Base-by-base conservation (phyloP, 2,329 filamentous ascomycete species). In the Cercospora canescens region DNA sequence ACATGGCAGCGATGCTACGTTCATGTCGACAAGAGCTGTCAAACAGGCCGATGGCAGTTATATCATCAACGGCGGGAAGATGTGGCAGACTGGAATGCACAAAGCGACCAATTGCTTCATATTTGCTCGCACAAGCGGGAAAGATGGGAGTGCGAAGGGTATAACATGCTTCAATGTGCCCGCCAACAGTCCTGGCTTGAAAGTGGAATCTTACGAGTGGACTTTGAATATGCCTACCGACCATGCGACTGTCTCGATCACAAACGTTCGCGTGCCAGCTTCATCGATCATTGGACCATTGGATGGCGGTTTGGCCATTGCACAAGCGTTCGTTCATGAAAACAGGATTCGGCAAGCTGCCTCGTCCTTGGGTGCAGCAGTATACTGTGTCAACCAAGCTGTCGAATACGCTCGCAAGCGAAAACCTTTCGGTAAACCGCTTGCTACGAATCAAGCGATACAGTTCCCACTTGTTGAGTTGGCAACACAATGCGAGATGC, bases 161-260 rank as follows among this genome's bases (percentile, higher is more conserved):
- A 88, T 89, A 48, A 87, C 85, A 1, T 87, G 86, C 60, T 89
- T 89, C 70, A 80, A 89, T 30, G 83, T 88, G 1, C 86, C 87
- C 1, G 76, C 79, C 34, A 77, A 83, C 1, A 83, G 85, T 0
- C 79, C 81, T 1, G 87, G 87, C 0, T 70, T 89, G 16, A 79
- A 81, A 24, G 81, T 88, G 7, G 81, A 84, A 54, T 86, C 84
- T 39, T 89, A 87, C 69, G 84, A 89, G 75, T 89, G 86, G 85
- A 89, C 87, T 1, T 82, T 89, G 60, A 89, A 89, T 71, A 89
- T 89, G 87, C 87, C 87, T 0, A 89, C 87, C 6, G 87, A 89
- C 73, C 87, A 89, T 72, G 87, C 87, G 2, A 89, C 86, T 1
- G 79, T 89, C 41, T 81, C 82, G 2, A 78, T 89, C 52, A 81